Conservation (phyloP, 768 basidiomycete species). For the Lactarius deliciosus region DNA sequence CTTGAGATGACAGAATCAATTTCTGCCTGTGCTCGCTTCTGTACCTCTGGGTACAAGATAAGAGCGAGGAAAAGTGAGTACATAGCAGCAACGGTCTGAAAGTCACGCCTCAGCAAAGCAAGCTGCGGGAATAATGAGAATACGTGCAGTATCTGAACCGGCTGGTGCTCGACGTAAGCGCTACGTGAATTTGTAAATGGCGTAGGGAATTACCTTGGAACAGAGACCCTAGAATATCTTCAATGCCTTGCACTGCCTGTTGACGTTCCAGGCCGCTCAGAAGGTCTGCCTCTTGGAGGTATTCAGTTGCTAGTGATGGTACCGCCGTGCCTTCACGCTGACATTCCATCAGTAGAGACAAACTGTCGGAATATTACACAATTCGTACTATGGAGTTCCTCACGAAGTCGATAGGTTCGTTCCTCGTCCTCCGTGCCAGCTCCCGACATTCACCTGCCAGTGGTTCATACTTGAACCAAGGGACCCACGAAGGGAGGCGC, state of each 20-base stretch:
- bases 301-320: not conserved
- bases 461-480: constrained; percentile 1
- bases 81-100: constrained; percentile 22
- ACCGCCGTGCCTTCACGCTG: not conserved
- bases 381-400: constrained; percentile 1
- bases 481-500: constrained; percentile 3
- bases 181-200: not conserved
- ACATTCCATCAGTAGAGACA: not conserved
- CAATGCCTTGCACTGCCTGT: not conserved
- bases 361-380: not conserved
- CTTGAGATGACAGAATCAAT: constrained; percentile 29
- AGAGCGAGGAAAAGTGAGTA: constrained; percentile 34
- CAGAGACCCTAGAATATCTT: constrained; percentile 13
- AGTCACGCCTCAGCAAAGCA: not conserved
- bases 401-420: constrained; percentile 5
- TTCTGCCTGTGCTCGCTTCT: constrained; percentile 32
- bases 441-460: constrained; percentile 8
- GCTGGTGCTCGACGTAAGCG: constrained; percentile 6
- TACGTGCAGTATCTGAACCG: constrained; percentile 16
- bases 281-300: not conserved
- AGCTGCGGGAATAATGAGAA: not conserved
- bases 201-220: constrained; percentile 1
- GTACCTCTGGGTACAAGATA: constrained; percentile 32
- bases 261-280: not conserved
- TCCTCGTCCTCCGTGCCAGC: not conserved